Base-by-base conservation (phyloP, 2,329 filamentous ascomycete species). In the Apiospora arundinis region DNA sequence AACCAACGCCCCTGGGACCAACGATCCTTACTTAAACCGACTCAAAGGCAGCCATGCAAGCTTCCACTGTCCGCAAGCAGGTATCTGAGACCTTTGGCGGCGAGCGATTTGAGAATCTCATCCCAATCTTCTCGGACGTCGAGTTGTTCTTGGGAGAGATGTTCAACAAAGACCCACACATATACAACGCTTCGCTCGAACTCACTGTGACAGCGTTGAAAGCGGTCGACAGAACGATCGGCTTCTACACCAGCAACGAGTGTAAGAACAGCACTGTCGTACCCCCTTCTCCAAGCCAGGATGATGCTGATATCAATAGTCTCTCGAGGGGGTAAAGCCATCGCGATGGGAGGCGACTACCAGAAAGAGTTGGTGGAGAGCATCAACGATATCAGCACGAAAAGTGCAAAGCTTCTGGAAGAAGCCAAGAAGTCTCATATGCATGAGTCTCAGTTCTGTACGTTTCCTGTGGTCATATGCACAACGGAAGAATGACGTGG, bases 351-450 rank as follows among this genome's bases (percentile, higher is more conserved):
- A n/a, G 52, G 25, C 8, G 69, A 69, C 8, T 72, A 73, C 16
- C 69, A 70, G 28, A 46, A 52, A 25, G 14, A 37, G n/a, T 66
- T 73, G 42, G 5, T 65, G 7, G 52, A 73, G 1, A 71, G 66
- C 25, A 32, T 73, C 21, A 49, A 32, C 5, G 49, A 23, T 9
- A 71, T 73, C 16, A 63, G 63, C 6, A 63, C 37, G 12, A 71
- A 71, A 23, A 73, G 71, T 68, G 45, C 23, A 60, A 67, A 28
- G 32, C 70, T 73, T 12, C 44, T 69, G 37, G 25, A 68, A 1
- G 67, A 73, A 42, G 71, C 71, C 0, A 21, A 18, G 2, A 72
- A 72, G 46, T 72, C 71, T n/a, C 56, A 72, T 45, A 69, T 71
- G 52, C 32, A 69, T 44, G 49, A 72, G 28, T 21, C 9, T 28